Base-by-base conservation (phyloP, 2,329 filamentous ascomycete species). In the Epichloe glyceriae region DNA sequence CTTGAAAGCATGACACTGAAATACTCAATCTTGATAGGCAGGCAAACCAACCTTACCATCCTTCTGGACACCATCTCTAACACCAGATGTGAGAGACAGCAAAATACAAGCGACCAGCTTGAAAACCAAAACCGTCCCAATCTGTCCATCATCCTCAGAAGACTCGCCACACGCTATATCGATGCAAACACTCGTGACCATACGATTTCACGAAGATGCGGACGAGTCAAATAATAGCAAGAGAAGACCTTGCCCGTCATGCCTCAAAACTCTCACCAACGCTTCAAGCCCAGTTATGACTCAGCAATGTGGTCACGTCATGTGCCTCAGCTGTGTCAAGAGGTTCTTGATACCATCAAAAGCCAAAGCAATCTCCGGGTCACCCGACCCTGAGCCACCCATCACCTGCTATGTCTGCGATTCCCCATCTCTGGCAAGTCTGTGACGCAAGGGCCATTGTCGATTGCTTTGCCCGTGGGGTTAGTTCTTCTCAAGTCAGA, bases 1-100 rank as follows among this genome's bases (percentile, higher is more conserved):
- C 14, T 47, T 14, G 3, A 43, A 17, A 39, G 37, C 30, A 47
- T 11, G 26, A 12, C 12, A 8, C 52, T 58, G 50, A 57, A 40
- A 40, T 33, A 59, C 15, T 14, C 47, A 38, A n/a, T 58, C 67
- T 80, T 61, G 75, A 79, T 3, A 81, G 62, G 76, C 80, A 3
- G 73, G 77, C 8, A 86, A 85, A 66, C 77, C 80, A 1, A 76
- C 77, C 15, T 70, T 95, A 0, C 87, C 88, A 0, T 94, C 88
- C 0, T 97, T 97, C 69, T 97, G 91, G 93, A 85, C 91, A 1
- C 91, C 89, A 0, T 87, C 85, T 0, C 78, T 91, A 52, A 94
- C 86, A 0, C 88, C 88, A 12, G 66, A 68, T 40, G 64, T 65
- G 35, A 61, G 66, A 45, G 60, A 65, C 49, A 63, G 73, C 46